A percentile compares a stretch with the other conserved stretches of the same genome.
Evolutionary conservation across 2,329 filamentous ascomycete species (phyloP).

Genomic region (Raffaelea deltoideospora): DNA sequence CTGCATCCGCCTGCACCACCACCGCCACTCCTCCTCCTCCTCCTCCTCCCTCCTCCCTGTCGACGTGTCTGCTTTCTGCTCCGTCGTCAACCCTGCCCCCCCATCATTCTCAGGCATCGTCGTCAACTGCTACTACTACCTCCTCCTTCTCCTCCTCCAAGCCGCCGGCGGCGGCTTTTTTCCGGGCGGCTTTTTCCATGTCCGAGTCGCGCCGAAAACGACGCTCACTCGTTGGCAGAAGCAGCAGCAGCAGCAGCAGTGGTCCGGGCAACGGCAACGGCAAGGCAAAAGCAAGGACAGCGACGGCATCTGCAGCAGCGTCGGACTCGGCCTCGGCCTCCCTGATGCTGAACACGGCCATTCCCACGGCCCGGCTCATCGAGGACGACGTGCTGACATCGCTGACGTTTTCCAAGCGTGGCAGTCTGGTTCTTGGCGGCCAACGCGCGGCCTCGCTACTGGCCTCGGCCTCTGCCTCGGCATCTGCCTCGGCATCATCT

Average conservation of each 20-base stretch:
- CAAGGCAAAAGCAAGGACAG: too few relatives aligned
- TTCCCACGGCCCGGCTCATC: slow-evolving; percentile 40
- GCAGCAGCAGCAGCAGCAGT: slow-evolving; percentile 6
- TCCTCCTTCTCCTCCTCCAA: not conserved
- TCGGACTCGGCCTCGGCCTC: too few relatives aligned
- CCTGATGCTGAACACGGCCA: slow-evolving; percentile 31
- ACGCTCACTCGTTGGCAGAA: not conserved
- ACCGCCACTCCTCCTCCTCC: not conserved
- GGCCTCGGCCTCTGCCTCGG: not conserved
- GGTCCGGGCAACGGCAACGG: too few relatives aligned
- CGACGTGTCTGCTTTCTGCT: not conserved
- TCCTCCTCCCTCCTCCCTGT: not conserved
- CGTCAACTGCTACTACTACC: too few relatives aligned
- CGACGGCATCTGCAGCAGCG: too few relatives aligned
- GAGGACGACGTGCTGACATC: slow-evolving; percentile 42
- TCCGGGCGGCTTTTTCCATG: slow-evolving; percentile 7
- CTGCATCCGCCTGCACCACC: not conserved
- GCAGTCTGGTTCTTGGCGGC: slow-evolving; percentile 46
- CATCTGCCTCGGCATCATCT: not conserved
- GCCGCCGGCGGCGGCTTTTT: slow-evolving; percentile 1
- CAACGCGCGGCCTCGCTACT: slow-evolving; percentile 17
- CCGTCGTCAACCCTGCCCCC: too few relatives aligned
- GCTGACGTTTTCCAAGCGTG: slow-evolving; percentile 46
- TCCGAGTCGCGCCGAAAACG: slow-evolving; percentile 1
- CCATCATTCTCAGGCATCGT: too few relatives aligned